Evolutionary conservation across 108 stramenopile genomes (phyloP).

Genomic region (Cyclostephanos invisitatus): DNA sequence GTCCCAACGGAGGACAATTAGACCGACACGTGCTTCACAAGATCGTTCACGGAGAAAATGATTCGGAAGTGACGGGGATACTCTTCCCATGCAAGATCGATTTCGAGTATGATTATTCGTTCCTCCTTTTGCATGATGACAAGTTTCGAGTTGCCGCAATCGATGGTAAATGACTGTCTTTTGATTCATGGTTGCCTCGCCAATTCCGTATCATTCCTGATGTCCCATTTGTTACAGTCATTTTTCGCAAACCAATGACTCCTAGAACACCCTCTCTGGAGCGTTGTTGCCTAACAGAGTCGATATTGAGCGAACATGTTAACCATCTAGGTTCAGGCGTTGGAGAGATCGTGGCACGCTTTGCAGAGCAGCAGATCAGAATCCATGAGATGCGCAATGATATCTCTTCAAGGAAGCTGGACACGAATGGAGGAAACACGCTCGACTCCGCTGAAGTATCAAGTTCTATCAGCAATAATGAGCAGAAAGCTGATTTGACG

Average conservation of each 20-base stretch:
- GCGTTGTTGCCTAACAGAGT: slow-evolving; percentile 24
- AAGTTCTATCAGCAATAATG: neutral
- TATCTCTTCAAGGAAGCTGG: neutral
- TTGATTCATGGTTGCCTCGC: neutral
- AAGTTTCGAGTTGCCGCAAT: slow-evolving; percentile 32
- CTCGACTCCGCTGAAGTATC: no score
- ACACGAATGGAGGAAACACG: neutral
- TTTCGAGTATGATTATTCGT: slow-evolving; percentile 27
- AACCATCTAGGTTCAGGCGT: slow-evolving; percentile 11
- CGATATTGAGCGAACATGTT: slow-evolving; percentile 21
- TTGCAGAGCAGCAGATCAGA: neutral
- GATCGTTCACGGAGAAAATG: neutral
- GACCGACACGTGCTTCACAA: neutral
- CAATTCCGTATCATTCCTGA: no score
- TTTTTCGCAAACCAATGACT: slow-evolving; percentile 16
- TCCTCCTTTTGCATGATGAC: slow-evolving; percentile 20
- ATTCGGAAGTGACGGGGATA: slow-evolving; percentile 13
- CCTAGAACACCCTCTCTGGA: neutral
- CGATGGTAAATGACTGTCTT: slow-evolving; percentile 19
- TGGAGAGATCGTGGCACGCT: slow-evolving; percentile 28
- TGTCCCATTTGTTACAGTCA: slow-evolving; percentile 6
- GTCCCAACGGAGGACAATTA: neutral
- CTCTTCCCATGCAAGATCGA: slow-evolving; percentile 27
- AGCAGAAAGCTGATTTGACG: no score
- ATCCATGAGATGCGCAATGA: no score